These are phyloP conservation scores for Rosellinia necatrix DNA, from an alignment of 2,329 filamentous ascomycete species.

Conservation along the genomic window DNA sequence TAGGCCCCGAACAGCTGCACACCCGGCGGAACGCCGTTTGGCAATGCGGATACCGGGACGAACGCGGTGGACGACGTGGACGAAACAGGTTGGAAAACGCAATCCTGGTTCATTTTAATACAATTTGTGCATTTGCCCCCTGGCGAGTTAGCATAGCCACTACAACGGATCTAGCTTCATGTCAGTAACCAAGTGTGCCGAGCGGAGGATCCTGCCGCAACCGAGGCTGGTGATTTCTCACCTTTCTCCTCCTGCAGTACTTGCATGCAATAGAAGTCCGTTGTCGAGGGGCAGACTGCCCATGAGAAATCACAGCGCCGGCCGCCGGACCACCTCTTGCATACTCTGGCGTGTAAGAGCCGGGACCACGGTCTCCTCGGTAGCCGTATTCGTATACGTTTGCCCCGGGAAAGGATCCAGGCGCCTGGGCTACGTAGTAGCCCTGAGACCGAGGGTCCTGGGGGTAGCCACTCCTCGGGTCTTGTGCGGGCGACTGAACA, in stretches of 20 bases:
- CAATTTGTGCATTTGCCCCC: constrained; percentile 66
- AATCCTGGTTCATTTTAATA: constrained; percentile 65
- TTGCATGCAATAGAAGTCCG: constrained; percentile 64
- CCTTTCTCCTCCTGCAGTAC: constrained; percentile 66
- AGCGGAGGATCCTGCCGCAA: neutral
- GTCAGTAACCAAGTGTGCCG: constrained; percentile 31
- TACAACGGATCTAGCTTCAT: constrained; percentile 59
- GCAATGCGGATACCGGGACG: constrained; percentile 61
- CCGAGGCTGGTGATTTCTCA: constrained; percentile 36
- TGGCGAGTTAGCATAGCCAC: constrained; percentile 62
- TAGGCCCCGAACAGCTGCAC: constrained; percentile 62
- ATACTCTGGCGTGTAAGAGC: constrained; percentile 39
- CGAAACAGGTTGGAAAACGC: constrained; percentile 64
- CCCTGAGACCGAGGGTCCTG: constrained; percentile 45
- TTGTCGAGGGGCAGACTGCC: constrained; percentile 60
- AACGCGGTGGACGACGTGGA: constrained; percentile 61
- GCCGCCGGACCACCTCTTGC: constrained; percentile 41
- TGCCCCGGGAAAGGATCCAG: constrained; percentile 26
- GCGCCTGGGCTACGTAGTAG: constrained; percentile 32
- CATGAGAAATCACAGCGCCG: constrained; percentile 44
- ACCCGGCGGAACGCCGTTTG: constrained; percentile 61
- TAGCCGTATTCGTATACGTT: constrained; percentile 41
- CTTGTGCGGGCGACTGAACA: constrained; percentile 42
- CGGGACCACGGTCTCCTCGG: constrained; percentile 39
- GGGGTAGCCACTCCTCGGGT: constrained; percentile 42